Percentiles rank a stretch among this genome's conserved stretches.
phyloP scores from a whole-genome alignment of 2,329 filamentous ascomycete species.

The Trichoderma arundinaceum region DNA sequence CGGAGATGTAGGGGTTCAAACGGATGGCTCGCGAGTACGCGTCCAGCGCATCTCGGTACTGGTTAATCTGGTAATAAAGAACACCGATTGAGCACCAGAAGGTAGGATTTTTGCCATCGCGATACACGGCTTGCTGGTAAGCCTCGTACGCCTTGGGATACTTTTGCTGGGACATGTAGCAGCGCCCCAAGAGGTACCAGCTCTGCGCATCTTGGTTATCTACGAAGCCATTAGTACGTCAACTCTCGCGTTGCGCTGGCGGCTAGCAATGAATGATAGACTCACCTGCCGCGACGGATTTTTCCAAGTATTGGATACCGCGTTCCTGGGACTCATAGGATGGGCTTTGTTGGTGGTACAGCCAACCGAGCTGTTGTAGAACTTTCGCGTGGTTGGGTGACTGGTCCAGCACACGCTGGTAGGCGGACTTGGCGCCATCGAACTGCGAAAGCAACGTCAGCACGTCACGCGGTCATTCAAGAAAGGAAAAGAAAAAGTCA shows the following conservation, averaged over 20 bases:
- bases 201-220: conserved; percentile 96
- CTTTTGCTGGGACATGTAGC: conserved; percentile 99
- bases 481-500: background rate
- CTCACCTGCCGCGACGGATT: conserved; percentile 90
- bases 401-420: conserved; percentile 89
- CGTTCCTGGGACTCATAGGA: conserved; percentile 92
- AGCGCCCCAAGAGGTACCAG: conserved; percentile 96
- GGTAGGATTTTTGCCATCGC: conserved; percentile 94
- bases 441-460: conserved; percentile 63
- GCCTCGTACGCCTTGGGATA: conserved; percentile 98
- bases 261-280: background rate
- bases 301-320: conserved; percentile 95
- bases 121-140: conserved; percentile 98
- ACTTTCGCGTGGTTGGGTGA: conserved; percentile 98
- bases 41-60: conserved; percentile 96
- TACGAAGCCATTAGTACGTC: conserved; percentile 46
- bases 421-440: conserved; percentile 89
- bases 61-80: conserved; percentile 99
- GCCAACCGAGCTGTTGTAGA: conserved; percentile 94
- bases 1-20: conserved; percentile 95
- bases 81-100: conserved; percentile 99
- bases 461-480: background rate
- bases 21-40: conserved; percentile 97
- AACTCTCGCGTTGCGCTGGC: conserved; percentile 33
- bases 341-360: conserved; percentile 94